Base-by-base conservation (phyloP, 371 early-diverging fungal genomes). In the Mortierella sp. region DNA sequence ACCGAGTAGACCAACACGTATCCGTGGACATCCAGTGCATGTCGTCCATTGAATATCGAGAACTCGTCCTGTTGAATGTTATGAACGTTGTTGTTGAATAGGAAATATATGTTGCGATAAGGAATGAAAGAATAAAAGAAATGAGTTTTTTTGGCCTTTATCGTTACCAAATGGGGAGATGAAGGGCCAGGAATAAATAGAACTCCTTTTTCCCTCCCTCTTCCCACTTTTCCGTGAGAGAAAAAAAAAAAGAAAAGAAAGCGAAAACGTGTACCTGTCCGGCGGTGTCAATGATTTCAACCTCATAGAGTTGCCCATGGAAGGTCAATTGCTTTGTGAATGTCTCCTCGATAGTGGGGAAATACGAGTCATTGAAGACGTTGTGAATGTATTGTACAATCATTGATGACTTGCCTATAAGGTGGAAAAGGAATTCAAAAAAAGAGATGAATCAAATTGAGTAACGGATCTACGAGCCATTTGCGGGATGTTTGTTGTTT, bases 231-330 rank as follows among this genome's bases (percentile, higher is more conserved):
- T 34, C 48, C 16, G 24, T 31, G 68, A n/a, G 65, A 52, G 16
- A 63, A 63, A 34, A 16, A 31, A 63, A 63, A 34, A 19, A 31
- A 63, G 34, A 34, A 16, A 31, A 63, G 34, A 34, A 19, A 31
- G 31, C 11, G 11, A n/a, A 83, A 26, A 21, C 44, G 24, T 78
- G 84, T 94, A 95, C 95, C 92, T 98, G 98, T 72, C 99, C 99
- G 1, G 99, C 98, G 21, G 99, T 98, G 89, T 99, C 99, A 87
- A 97, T 95, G 77, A 98, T 98, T 77, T 97, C 97, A 38, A 95
- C 94, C 38, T 92, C 94, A 82, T 96, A 98, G 84, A 97, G 96
- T 88, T 95, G 95, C 65, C 96, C 95, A 80, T 92, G 90, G 76
- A 95, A 95, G 74, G 93, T 93, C 74, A 98, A 91, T 68, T 93